Base-by-base conservation (phyloP, 768 basidiomycete genomes). In the Boletellus emodensis region DNA sequence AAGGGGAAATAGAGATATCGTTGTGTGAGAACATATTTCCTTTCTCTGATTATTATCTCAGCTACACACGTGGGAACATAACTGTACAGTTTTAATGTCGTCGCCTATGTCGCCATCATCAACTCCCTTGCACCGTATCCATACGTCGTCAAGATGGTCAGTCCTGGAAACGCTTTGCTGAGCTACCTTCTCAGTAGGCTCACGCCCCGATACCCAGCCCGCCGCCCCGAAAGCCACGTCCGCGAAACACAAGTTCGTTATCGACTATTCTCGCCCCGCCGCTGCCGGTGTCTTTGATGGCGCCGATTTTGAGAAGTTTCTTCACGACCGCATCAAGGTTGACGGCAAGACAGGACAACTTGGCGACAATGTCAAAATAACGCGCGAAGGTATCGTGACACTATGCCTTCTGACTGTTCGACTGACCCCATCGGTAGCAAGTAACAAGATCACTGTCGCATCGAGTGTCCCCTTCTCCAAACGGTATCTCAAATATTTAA, bases 401-500 rank as follows among this genome's bases (percentile, higher is more conserved):
- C 32, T 17, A 18, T 34, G 18, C 18, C 41, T 13, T 15, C 32
- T 53, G 4, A 49, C 26, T n/a, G 37, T 35, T 34, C 22, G 20
- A 24, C 46, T 39, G 42, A 57, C 42, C 35, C 42, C 34, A 47
- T 18, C 35, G 51, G 18, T 55, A 90, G 88, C 84, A 56, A 83
- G 81, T 71, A 85, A 76, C 65, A 91, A 86, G 75, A 80, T 98
- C 70, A 87, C 84, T 49, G 82, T 98, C 60, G 83, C 85, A 45
- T 86, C 93, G 46, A 84, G 75, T 64, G 84, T 95, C 68, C 84
- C 91, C 49, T 87, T 97, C 75, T 97, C 95, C 44, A 98, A 98
- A 77, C 82, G 91, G 50, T 97, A 96, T 73, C 84, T 97, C 69
- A 97, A 98, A 75, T 99, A 98, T 75, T 79, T 98, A 54, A 97